Conservation (phyloP, 352 stramenopile species). For the Phytopythium oedochilum region DNA sequence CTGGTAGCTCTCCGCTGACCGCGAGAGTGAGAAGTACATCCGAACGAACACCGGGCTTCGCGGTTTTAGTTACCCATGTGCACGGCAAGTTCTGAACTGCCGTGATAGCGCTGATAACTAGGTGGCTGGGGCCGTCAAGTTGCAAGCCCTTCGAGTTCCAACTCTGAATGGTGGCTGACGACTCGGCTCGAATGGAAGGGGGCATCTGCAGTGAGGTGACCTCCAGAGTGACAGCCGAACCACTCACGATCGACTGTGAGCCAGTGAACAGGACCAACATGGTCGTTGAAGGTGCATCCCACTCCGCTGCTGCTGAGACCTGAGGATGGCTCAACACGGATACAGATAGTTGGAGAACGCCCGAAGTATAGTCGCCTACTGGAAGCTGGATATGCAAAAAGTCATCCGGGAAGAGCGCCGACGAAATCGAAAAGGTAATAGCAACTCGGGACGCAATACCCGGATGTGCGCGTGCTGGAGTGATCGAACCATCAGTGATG, state of each 20-base stretch:
- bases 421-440: constrained; percentile 47
- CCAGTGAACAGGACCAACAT: constrained; percentile 38
- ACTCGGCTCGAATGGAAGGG: constrained; percentile 27
- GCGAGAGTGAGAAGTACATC: constrained; percentile 35
- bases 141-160: constrained; percentile 31
- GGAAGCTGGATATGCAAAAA: constrained; percentile 36
- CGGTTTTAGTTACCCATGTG: constrained; percentile 29
- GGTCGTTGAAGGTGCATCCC: constrained; percentile 21
- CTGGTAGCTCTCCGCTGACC: constrained; percentile 38
- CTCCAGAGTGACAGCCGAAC: constrained; percentile 21
- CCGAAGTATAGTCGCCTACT: constrained; percentile 30
- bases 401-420: constrained; percentile 28
- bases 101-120: constrained; percentile 30
- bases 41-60: constrained; percentile 44
- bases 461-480: constrained; percentile 27
- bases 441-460: constrained; percentile 36
- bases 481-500: constrained; percentile 28
- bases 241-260: constrained; percentile 18
- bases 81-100: constrained; percentile 29
- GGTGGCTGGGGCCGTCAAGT: constrained; percentile 28
- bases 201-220: constrained; percentile 44
- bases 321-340: constrained; percentile 13
- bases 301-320: constrained; percentile 30
- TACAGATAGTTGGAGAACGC: constrained; percentile 15
- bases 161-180: constrained; percentile 33